These are phyloP conservation scores for Moringa oleifera DNA, from an alignment of 345 rosid species.

Conservation along the genomic window DNA sequence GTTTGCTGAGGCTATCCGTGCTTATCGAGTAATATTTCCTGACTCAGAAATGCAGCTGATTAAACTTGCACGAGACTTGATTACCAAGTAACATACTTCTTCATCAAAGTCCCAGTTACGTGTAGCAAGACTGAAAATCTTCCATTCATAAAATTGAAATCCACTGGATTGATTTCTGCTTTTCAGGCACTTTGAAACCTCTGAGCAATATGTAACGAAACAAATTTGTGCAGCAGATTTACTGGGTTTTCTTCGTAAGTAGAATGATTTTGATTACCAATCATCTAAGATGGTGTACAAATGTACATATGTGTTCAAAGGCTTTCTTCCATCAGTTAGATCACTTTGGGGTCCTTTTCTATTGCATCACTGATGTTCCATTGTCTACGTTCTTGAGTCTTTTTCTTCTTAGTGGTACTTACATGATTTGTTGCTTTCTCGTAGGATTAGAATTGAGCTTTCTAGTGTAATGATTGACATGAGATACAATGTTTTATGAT, in stretches of 20 bases:
- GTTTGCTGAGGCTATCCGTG: constrained; percentile 87
- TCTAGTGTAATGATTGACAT: background rate
- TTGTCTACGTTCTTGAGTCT: background rate
- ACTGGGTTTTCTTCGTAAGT: constrained; percentile 61
- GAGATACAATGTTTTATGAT: background rate
- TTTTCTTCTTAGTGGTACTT: background rate
- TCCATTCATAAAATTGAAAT: too few species aligned
- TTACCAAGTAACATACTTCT: constrained; percentile 46
- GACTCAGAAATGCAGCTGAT: constrained; percentile 82
- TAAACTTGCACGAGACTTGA: constrained; percentile 64
- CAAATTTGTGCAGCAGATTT: constrained; percentile 53
- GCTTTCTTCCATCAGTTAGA: constrained; percentile 3
- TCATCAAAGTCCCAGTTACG: background rate
- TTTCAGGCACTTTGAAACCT: constrained; percentile 69
- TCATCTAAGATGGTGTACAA: constrained; percentile 1
- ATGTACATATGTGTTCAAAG: background rate
- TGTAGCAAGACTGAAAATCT: background rate
- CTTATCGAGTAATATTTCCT: constrained; percentile 90
- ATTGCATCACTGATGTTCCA: too few species aligned
- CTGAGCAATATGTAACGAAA: constrained; percentile 51
- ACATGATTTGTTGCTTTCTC: background rate
- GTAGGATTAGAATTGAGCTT: background rate
- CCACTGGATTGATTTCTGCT: background rate
- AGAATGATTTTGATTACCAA: constrained; percentile 15
- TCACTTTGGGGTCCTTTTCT: background rate